A percentile compares a stretch with the other conserved stretches of the same genome.
Conservation (phyloP, 495 filamentous ascomycete species). For the Neurospora cerealis region DNA sequence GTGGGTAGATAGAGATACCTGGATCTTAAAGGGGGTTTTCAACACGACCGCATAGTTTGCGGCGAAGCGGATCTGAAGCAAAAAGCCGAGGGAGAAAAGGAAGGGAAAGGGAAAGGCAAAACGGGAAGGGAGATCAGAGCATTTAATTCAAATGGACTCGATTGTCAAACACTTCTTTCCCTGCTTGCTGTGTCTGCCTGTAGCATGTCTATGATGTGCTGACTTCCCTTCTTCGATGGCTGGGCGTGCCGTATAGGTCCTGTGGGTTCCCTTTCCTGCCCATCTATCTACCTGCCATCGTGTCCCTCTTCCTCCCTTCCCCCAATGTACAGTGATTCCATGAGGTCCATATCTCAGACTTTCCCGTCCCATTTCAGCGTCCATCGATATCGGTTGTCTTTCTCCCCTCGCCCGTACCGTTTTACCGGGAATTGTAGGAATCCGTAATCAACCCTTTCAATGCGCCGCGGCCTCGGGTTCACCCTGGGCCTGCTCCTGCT, state of each 20-base stretch:
- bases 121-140: not conserved
- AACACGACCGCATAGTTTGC: not conserved
- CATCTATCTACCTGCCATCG: not conserved
- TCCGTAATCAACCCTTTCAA: not conserved
- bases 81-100: not conserved
- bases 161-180: not conserved
- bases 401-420: not conserved
- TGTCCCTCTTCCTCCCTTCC: not conserved
- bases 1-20: not conserved
- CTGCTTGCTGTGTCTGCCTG: not conserved
- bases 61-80: not conserved
- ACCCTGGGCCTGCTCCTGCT: conserved; percentile 21
- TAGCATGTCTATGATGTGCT: not conserved
- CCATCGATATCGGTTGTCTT: not conserved
- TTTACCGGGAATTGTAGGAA: not conserved
- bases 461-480: conserved; percentile 17
- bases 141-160: not conserved
- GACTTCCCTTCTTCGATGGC: not conserved
- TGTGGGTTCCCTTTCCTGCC: not conserved
- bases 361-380: not conserved
- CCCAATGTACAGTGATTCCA: not conserved
- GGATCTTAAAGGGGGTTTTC: not conserved
- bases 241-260: not conserved
- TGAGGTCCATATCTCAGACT: not conserved
- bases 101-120: not conserved